Evolutionary conservation across 169 alveolate species (phyloP).

Genomic region (Plasmodium billcollinsi): DNA sequence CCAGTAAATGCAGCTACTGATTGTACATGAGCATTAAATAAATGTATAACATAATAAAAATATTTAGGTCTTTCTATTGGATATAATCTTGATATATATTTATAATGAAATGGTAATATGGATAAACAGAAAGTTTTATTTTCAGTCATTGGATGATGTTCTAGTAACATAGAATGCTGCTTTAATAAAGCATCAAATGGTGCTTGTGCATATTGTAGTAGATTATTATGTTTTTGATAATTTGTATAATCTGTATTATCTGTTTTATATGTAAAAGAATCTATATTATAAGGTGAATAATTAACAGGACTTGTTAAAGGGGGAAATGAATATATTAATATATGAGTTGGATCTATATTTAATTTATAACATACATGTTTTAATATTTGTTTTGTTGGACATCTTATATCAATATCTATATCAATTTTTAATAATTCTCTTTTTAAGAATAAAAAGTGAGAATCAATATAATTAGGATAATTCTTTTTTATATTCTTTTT

Average conservation of each 20-base stretch:
- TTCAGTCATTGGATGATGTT: conserved; percentile 58
- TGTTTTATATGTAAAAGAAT: conserved; percentile 50
- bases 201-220: conserved; percentile 19
- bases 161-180: conserved; percentile 49
- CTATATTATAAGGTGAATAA: conserved; percentile 70
- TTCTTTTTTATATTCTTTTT: conserved; percentile 59
- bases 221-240: conserved; percentile 8
- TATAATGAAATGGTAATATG: conserved; percentile 75
- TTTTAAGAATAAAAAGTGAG: conserved; percentile 60
- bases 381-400: conserved; percentile 84
- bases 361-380: conserved; percentile 84
- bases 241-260: conserved; percentile 18
- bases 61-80: conserved; percentile 44
- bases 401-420: conserved; percentile 81
- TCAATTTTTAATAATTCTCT: conserved; percentile 68
- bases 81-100: conserved; percentile 56
- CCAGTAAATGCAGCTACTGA: conserved; percentile 73
- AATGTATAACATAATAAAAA: conserved; percentile 60
- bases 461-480: conserved; percentile 72
- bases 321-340: conserved; percentile 78
- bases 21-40: conserved; percentile 75
- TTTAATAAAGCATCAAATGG: conserved; percentile 68
- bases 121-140: conserved; percentile 68
- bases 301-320: conserved; percentile 78
- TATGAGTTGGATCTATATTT: conserved; percentile 87